Evolutionary conservation across 108 stramenopile genomes (phyloP).

Genomic region (Nitzschia sp.): DNA sequence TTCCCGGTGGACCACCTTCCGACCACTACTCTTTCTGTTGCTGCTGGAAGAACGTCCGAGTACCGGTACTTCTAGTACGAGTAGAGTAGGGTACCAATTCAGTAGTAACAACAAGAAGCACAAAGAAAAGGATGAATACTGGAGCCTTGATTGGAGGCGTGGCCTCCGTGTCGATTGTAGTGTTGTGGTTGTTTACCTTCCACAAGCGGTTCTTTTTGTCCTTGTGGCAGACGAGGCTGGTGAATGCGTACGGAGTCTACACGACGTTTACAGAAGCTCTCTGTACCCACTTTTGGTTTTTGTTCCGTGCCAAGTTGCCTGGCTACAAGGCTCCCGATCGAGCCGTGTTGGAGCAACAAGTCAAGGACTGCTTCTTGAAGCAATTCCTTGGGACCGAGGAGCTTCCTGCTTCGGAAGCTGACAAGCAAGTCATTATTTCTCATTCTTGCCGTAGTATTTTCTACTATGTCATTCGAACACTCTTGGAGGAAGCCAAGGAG

Average conservation of each 20-base stretch:
- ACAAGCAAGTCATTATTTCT: constrained; percentile 7
- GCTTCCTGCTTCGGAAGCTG: neutral
- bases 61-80: too few species aligned
- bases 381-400: neutral
- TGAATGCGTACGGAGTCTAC: constrained; percentile 25
- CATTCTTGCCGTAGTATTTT: constrained; percentile 27
- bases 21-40: too few species aligned
- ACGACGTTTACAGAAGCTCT: constrained; percentile 15
- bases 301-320: constrained; percentile 12
- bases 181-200: constrained; percentile 24
- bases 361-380: constrained; percentile 12
- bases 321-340: constrained; percentile 1
- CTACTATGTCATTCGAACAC: constrained; percentile 20
- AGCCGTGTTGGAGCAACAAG: neutral
- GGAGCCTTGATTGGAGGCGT: constrained; percentile 15
- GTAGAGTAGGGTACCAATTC: too few species aligned
- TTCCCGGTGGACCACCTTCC: too few species aligned
- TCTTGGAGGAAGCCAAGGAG: constrained; percentile 16
- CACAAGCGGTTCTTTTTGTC: constrained; percentile 19
- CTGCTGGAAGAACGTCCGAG: too few species aligned
- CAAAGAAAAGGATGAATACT: neutral
- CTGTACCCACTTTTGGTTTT: constrained; percentile 16
- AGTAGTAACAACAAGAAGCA: too few species aligned
- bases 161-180: constrained; percentile 8
- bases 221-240: neutral